Evolutionary conservation across 78 protist species (phyloP), one percentile per base, ranked within the genome.

Genomic region (Dictyostelium intermedium): DNA sequence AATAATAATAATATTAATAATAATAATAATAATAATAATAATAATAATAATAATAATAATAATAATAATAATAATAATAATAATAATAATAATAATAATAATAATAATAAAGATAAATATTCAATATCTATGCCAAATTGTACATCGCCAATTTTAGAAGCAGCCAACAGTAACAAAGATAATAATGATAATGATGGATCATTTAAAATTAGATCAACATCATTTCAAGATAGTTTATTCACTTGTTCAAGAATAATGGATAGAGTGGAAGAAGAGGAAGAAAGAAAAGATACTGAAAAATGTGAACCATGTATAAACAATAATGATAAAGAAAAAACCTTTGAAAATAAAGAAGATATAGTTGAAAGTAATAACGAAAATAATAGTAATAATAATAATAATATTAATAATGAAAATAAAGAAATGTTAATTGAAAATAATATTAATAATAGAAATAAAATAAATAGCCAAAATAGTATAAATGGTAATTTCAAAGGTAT

Each of bases 191-290:
- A 66, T 66, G 74, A 66, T 27, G 74, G 74, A 11, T 66, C 74
- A 66, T 66, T 66, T 66, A 66, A 66, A 66, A 27, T 66, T 66
- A 66, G 74, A 66, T 66, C 74, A 66, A 66, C 74, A 10, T 66
- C 74, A 5, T 66, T 66, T 27, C 74, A 66, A 66, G 74, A 66
- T 66, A 66, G 34, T 66, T 66, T 66, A 66, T 66, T 56, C 27
- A 56, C n/a, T 56, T 56, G 66, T 20, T 56, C 66, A 56, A 56
- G 66, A 20, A 56, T 56, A 56, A 56, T 56, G 66, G 20, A 56
- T 56, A 56, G 20, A 56, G 66, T 20, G 20, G 66, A 56, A 14
- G 66, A 56, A 0, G n/a, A 50, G 16, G 18, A n/a, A n/a, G n/a
- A n/a, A n/a, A n/a, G n/a, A n/a, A n/a, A 45, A 13, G 16, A 56